Base-by-base conservation (phyloP, 192 early-diverging fungal genomes). In the Coemansia sp. region DNA sequence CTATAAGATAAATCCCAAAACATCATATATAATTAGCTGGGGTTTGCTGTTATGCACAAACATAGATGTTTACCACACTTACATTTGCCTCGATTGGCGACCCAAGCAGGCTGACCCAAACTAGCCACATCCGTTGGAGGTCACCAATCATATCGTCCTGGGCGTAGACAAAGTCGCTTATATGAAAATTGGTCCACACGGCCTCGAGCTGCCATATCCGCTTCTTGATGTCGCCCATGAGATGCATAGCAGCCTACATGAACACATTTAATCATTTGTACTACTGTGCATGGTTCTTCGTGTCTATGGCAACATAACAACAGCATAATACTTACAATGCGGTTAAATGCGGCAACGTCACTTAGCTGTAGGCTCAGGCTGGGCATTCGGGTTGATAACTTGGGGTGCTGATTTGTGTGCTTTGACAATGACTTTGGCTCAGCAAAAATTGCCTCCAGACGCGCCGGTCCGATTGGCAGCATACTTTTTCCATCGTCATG, bases 41-140 rank as follows among this genome's bases (percentile, higher is more conserved):
- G 4, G 6, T 20, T 2, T n/a, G 23, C 23, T 25, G 4, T 21
- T 21, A 17, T 49, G 48, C 2, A 12, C 21, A 8, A 49, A 10
- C 15, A 0, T 49, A 49, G 48, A 49, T 31, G 28, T 31, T 31
- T 12, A 48, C 22, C 11, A 21, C 51, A 36, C 66, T 69, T 61
- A 68, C 59, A 17, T 61, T 40, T 1, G 67, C 65, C 1, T 71
- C 57, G 0, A 64, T 42, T 5, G 71, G 77, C 2, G 71, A 64
- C 9, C 77, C 77, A 19, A 80, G 68, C 20, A 80, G 52, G 6
- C 60, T 50, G 6, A 71, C 68, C 77, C 77, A 80, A 6, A 50
- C 55, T 6, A 71, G 60, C 77, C 77, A 80, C 40, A 74, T 66
- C 10, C 47, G 44, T 44, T 71, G 65, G 28, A 80, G 50, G 46